Evolutionary conservation across 106 monocot genomes (phyloP).

Genomic region (Narthecium ossifragum): DNA sequence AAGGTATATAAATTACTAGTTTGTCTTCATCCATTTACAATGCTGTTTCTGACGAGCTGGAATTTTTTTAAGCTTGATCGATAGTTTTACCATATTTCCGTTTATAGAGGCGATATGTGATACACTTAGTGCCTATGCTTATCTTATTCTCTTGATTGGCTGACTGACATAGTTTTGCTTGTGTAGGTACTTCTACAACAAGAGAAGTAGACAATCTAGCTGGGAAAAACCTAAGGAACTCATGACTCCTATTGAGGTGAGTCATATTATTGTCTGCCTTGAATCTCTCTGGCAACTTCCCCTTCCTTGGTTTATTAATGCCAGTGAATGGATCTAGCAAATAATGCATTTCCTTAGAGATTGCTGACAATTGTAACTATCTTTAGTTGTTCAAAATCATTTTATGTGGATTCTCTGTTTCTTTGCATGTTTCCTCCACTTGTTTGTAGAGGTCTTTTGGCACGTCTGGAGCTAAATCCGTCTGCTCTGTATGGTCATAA

Average conservation of each 20-base stretch:
- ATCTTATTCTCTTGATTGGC: neutral
- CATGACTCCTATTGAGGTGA: conserved; percentile 15
- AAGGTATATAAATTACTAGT: conserved; percentile 3
- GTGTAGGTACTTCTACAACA: conserved; percentile 11
- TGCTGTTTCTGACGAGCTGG: neutral
- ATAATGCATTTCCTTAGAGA: neutral
- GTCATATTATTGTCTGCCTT: neutral
- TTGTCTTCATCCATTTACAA: neutral
- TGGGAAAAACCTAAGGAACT: conserved; percentile 11
- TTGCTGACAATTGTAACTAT: neutral
- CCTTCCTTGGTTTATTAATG: neutral
- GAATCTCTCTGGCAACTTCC: neutral
- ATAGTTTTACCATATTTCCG: neutral
- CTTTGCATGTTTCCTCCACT: conserved; percentile 10
- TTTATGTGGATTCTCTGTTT: conserved; percentile 7
- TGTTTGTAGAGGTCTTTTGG: conserved; percentile 18
- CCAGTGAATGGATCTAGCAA: neutral
- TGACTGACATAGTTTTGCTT: neutral
- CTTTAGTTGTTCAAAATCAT: conserved; percentile 2
- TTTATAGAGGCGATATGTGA: neutral
- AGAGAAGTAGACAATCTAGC: conserved; percentile 11
- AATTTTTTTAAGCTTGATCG: neutral
- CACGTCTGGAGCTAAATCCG: conserved; percentile 9
- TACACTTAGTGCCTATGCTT: neutral
- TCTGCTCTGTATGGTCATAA: conserved; percentile 5